Conservation (phyloP, 2,329 filamentous ascomycete species). For the Epichloe bromicola region DNA sequence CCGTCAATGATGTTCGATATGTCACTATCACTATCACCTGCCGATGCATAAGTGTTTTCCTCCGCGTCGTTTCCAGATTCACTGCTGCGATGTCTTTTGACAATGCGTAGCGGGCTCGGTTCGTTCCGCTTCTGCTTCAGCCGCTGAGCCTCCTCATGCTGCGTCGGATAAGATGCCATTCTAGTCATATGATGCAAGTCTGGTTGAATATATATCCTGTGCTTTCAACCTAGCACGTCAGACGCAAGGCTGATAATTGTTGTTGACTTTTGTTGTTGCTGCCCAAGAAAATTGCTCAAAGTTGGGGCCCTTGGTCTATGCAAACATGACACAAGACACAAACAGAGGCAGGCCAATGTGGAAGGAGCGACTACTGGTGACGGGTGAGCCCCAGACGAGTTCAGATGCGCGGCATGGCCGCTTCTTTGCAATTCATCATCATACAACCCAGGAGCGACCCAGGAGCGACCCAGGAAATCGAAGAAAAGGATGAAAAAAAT, state of each 20-base stretch:
- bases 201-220: not conserved
- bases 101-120: constrained; percentile 36
- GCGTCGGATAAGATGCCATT: constrained; percentile 22
- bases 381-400: not conserved
- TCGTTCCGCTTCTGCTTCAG: constrained; percentile 10
- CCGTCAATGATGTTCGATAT: not conserved
- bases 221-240: not conserved
- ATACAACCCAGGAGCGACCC: too few species aligned
- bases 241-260: not conserved
- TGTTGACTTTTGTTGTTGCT: not conserved
- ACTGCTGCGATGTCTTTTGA: constrained; percentile 23
- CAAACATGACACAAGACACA: not conserved
- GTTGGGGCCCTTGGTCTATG: not conserved
- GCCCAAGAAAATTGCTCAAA: not conserved
- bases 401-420: not conserved
- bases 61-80: not conserved
- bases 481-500: not conserved
- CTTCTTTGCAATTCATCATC: not conserved
- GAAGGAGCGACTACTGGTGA: constrained; percentile 3
- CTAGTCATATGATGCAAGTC: constrained; percentile 3
- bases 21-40: not conserved
- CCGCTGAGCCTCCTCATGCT: not conserved
- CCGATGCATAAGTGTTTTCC: not conserved
- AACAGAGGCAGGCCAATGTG: not conserved
- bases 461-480: not conserved